phyloP scores from a whole-genome alignment of 2,329 filamentous ascomycete species.

The Pseudogymnoascus sp. region DNA sequence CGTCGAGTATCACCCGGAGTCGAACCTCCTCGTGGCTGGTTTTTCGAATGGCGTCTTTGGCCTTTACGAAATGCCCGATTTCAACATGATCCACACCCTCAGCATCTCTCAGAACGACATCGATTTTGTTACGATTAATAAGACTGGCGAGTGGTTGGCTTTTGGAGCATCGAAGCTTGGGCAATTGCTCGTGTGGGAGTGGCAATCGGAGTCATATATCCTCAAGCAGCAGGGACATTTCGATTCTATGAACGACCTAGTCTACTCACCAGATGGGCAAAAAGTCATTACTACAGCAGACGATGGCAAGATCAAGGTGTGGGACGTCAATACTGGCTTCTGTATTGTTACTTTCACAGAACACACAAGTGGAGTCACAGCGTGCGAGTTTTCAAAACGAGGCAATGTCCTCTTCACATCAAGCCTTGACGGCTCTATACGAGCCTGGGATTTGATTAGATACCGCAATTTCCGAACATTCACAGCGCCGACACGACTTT shows the following conservation, averaged over 20 bases:
- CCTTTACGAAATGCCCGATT: conserved; percentile 90
- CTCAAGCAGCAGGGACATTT: conserved; percentile 97
- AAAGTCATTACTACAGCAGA: conserved; percentile 89
- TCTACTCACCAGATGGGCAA: conserved; percentile 89
- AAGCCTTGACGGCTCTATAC: conserved; percentile 84
- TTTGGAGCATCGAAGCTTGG: conserved; percentile 93
- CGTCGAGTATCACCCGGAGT: conserved; percentile 77
- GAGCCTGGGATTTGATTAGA: conserved; percentile 91
- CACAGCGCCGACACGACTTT: conserved; percentile 81
- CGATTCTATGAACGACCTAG: conserved; percentile 86
- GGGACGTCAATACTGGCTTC: conserved; percentile 94
- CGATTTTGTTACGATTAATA: conserved; percentile 89
- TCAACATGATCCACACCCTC: conserved; percentile 84
- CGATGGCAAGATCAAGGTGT: conserved; percentile 97
- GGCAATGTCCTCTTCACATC: conserved; percentile 94
- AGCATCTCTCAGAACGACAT: conserved; percentile 97
- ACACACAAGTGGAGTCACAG: conserved; percentile 87
- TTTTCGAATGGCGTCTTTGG: conserved; percentile 94
- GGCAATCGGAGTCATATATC: conserved; percentile 98
- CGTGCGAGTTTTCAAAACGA: conserved; percentile 88
- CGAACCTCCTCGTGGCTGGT: conserved; percentile 88
- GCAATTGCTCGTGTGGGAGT: conserved; percentile 97
- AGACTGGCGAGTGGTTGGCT: conserved; percentile 90
- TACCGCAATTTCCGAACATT: conserved; percentile 98
- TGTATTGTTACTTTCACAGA: conserved; percentile 98